Evolutionary conservation across 2,329 filamentous ascomycete genomes (phyloP), one percentile per base, ranked within the genome.

Genomic region (Mycosphaerella sp.): DNA sequence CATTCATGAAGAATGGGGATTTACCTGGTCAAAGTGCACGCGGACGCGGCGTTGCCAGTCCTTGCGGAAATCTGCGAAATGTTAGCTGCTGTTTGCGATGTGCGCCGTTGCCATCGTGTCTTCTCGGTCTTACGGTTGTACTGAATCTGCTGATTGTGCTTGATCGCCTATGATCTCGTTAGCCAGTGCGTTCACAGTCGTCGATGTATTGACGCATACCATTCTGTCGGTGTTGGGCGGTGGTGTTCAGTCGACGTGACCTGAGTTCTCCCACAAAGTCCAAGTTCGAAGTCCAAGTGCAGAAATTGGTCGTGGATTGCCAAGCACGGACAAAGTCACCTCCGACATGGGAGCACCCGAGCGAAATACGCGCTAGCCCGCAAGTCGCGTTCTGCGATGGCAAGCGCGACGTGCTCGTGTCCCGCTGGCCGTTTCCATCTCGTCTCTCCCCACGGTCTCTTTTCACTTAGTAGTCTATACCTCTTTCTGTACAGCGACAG

Each of bases 11-110:
- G 71, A 75, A 69, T 73, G 73, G 76, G 76, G 73, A 75, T 71
- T 79, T 91, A 95, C 91, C 89, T 97, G 93, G 82, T 98, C 89
- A 81, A 98, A 98, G 84, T 98, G 93, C 78, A 88, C 87, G 79
- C 89, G 88, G 73, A 98, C 93, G 79, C 90, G 88, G 80, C 89
- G 88, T 79, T 97, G 90, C 93, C 93, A 98, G 83, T 98, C 90
- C 89, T 95, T 96, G 80, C 89, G 90, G 88, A 95, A 95, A 75
- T 96, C 87, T 93, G 71, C 59, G 62, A 51, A 27, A 39, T 37
- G 45, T 57, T 44, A 57, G 55, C 46, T 25, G 16, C n/a, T 44
- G 17, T 51, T 17, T 14, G 44, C 45, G 17, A 50, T 34, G 27
- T 41, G 8, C 21, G n/a, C 25, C n/a, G n/a, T 41, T 44, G 13